Evolutionary conservation across 352 stramenopile species (phyloP).

Genomic region (Phytophthora brassicae): DNA sequence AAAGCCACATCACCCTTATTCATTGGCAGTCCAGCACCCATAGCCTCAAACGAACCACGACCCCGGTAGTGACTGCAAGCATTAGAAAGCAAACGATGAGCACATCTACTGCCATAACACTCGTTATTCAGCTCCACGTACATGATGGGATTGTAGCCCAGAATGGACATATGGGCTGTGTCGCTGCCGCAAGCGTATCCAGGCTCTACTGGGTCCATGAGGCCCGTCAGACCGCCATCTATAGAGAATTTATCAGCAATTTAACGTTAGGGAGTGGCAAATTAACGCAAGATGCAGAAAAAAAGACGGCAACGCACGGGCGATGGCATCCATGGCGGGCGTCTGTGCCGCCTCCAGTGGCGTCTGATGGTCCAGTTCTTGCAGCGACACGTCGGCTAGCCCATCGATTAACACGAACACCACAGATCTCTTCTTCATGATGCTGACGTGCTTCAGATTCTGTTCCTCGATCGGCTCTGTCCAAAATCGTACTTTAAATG

Average conservation of each 20-base stretch:
- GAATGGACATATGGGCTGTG: constrained; percentile 89
- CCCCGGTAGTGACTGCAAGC: constrained; percentile 74
- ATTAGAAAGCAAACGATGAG: no score
- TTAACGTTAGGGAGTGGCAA: neutral
- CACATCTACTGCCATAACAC: no score
- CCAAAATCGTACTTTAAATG: no score
- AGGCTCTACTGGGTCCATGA: constrained; percentile 85
- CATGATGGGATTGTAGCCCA: constrained; percentile 86
- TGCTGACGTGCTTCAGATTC: constrained; percentile 3
- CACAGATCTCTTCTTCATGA: constrained; percentile 55
- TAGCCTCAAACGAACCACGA: constrained; percentile 86
- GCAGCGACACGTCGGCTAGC: constrained; percentile 74
- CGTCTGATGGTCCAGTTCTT: constrained; percentile 52
- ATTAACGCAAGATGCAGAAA: neutral
- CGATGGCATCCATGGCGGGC: constrained; percentile 85
- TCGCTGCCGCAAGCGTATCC: constrained; percentile 86
- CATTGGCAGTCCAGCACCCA: constrained; percentile 84
- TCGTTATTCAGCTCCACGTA: constrained; percentile 24
- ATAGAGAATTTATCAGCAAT: neutral
- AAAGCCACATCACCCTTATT: constrained; percentile 85
- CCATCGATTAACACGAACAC: constrained; percentile 90
- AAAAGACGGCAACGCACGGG: constrained; percentile 40
- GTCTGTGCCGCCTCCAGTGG: constrained; percentile 70
- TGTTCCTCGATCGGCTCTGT: neutral
- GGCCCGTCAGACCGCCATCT: constrained; percentile 75